phyloP scores from a whole-genome alignment of 441 rosid species.

The Capsella rubella region DNA sequence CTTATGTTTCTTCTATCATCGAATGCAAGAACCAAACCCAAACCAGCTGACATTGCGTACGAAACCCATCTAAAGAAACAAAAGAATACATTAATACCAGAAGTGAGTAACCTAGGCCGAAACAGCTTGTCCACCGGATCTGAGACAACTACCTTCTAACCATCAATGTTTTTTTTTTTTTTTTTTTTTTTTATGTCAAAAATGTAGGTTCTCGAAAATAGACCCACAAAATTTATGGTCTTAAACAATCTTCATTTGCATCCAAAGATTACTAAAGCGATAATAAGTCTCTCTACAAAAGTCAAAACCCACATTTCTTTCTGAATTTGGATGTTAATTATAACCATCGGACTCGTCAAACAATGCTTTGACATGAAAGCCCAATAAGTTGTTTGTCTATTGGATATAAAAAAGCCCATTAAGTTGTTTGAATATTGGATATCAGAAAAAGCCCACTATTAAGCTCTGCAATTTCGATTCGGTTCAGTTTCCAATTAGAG shows the following conservation, averaged over 20 bases:
- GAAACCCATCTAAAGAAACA: no score
- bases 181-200: background rate
- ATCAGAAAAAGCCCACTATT: conserved; percentile 1
- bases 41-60: no score
- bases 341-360: background rate
- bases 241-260: no score
- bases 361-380: background rate
- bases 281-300: no score
- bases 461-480: background rate
- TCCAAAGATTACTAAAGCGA: no score
- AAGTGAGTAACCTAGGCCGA: background rate
- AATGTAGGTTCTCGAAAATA: no score
- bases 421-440: background rate
- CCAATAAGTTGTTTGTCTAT: background rate
- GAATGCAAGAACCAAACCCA: no score
- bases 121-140: background rate
- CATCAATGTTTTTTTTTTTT: background rate
- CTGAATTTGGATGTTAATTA: background rate
- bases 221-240: no score
- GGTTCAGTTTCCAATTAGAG: conserved; percentile 3
- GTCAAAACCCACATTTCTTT: no score
- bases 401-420: conserved; percentile 3
- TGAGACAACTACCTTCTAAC: background rate
- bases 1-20: background rate
- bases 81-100: no score